A percentile compares a stretch with the other conserved stretches of the same genome.
Evolutionary conservation across 2,329 filamentous ascomycete species (phyloP).

Genomic region (Stagonosporopsis rhizophila): DNA sequence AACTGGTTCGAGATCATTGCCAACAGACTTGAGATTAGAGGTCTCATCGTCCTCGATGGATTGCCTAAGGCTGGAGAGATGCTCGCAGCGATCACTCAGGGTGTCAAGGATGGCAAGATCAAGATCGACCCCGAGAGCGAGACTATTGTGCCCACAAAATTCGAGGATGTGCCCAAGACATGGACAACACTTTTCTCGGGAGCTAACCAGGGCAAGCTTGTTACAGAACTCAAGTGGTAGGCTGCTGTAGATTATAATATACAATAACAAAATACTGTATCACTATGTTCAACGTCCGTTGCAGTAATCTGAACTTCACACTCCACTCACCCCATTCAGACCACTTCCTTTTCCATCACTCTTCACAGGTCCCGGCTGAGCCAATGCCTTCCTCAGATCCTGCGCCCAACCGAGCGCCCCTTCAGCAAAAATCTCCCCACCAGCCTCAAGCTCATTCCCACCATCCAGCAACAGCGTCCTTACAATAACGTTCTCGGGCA

Average conservation of each 20-base stretch:
- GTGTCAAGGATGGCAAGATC: conserved; percentile 56
- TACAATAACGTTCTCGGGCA: conserved; percentile 51
- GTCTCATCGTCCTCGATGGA: conserved; percentile 55
- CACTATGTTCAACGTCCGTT: neutral
- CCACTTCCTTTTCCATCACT: neutral
- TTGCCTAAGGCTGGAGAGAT: conserved; percentile 35
- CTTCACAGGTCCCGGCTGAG: neutral
- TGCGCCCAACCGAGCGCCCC: conserved; percentile 46
- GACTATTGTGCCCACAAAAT: conserved; percentile 56
- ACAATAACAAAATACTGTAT: neutral
- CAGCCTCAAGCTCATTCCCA: conserved; percentile 43
- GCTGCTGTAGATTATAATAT: neutral
- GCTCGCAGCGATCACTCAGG: conserved; percentile 34
- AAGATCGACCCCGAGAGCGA: conserved; percentile 54
- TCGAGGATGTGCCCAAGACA: conserved; percentile 59
- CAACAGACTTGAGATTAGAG: conserved; percentile 54
- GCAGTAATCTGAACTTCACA: neutral
- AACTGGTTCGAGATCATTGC: conserved; percentile 55
- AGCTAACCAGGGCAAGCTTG: conserved; percentile 57
- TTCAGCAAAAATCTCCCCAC: conserved; percentile 50
- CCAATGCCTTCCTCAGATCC: conserved; percentile 30
- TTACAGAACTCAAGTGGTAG: conserved; percentile 46
- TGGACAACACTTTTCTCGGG: conserved; percentile 59
- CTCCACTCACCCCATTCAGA: neutral
- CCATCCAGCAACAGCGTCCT: conserved; percentile 50